phyloP scores from a whole-genome alignment of 768 basidiomycete species.

The Tricholomella constricta region DNA sequence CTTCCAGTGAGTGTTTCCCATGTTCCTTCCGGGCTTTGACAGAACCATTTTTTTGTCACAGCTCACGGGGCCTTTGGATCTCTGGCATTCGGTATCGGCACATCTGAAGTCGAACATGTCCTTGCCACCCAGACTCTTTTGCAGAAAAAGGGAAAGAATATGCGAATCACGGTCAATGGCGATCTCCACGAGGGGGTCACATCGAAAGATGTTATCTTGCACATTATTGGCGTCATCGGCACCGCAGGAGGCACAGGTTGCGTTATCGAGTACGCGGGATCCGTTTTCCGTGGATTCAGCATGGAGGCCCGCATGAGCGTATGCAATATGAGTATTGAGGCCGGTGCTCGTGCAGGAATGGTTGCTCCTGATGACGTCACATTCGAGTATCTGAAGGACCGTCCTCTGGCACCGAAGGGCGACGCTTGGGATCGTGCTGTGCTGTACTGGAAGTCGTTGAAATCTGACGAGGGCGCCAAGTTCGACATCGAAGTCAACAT shows the following conservation, averaged over 20 bases:
- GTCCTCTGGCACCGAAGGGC: constrained; percentile 81
- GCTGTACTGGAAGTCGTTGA: constrained; percentile 83
- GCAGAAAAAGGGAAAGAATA: constrained; percentile 89
- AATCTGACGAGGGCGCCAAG: constrained; percentile 78
- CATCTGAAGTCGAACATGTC: constrained; percentile 93
- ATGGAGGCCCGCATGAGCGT: constrained; percentile 93
- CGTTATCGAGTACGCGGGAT: constrained; percentile 92
- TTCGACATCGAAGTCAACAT: constrained; percentile 85
- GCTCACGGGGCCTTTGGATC: constrained; percentile 94
- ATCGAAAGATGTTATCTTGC: constrained; percentile 88
- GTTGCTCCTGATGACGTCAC: constrained; percentile 88
- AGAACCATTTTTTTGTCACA: constrained; percentile 26
- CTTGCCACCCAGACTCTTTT: constrained; percentile 89
- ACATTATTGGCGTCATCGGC: constrained; percentile 89
- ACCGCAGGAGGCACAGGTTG: constrained; percentile 93
- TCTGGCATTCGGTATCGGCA: constrained; percentile 91
- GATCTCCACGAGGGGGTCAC: constrained; percentile 78
- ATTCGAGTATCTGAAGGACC: constrained; percentile 78
- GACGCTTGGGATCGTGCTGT: constrained; percentile 85
- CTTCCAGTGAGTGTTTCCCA: constrained; percentile 67
- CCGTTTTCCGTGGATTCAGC: constrained; percentile 78
- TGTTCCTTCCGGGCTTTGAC: constrained; percentile 1
- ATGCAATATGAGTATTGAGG: constrained; percentile 97
- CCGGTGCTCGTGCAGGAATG: constrained; percentile 91
- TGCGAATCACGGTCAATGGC: constrained; percentile 89